Evolutionary conservation across 108 stramenopile species (phyloP), one percentile per base, ranked within the genome.

Genomic region (Pseudonitzschia multiseries): DNA sequence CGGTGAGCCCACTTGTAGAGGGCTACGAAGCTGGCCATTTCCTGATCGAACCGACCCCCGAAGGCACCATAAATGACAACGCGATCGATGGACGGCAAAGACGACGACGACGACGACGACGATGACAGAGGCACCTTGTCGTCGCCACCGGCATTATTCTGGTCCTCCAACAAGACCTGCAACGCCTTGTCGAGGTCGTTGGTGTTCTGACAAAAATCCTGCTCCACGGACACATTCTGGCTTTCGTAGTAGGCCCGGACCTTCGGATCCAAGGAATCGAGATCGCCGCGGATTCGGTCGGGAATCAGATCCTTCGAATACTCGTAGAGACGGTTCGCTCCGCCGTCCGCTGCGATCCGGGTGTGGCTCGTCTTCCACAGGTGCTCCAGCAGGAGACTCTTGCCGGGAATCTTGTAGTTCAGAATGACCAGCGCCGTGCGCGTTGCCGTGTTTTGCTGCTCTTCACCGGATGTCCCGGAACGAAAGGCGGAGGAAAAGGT

Each of bases 261-360:
- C 53, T 88, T 63, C 6, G 80, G 73, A 20, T 81, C 64, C 61
- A 98, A 65, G 0, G 94, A 96, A 80, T 98, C 97, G 69, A 98
- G 83, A 86, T 98, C 97, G 17, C 97, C 97, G 10, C 89, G 84
- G 61, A 98, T 96, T 18, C 84, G 72, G 65, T 96, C 82, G 17
- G 97, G 97, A 42, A 96, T 57, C 41, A 40, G 54, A 8, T 48
- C 44, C 40, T 69, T 57, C 4, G 71, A 71, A 44, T 80, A 65
- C 31, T 69, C 65, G 69, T 93, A 88, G 12, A 98, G 81, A 46
- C 97, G 88, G 81, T 98, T 98, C 70, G 96, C 97, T 21, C 96
- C 97, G 21, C 97, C 97, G 77, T 98, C 97, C 63, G 97, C 97
- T 85, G 96, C 97, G 9, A 98, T 69, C 22, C 89, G 90, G 48